Evolutionary conservation across 2,329 filamentous ascomycete genomes (phyloP), one percentile per base, ranked within the genome.

Genomic region (Cercospora sesami): DNA sequence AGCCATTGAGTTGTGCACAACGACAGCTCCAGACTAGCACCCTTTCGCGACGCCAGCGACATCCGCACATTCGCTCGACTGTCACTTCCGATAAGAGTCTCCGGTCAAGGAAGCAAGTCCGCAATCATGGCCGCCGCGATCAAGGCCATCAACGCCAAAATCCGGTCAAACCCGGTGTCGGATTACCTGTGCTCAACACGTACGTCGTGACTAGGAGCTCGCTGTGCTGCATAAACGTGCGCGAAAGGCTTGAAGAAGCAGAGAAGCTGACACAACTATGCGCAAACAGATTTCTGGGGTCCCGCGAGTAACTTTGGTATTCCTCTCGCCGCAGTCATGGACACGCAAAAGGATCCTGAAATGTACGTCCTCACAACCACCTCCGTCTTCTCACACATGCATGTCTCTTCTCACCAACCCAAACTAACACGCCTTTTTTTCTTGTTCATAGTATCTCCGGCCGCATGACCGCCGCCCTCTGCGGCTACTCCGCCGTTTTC

Each of bases 401-500:
- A n/a, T n/a, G n/a, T n/a, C n/a, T n/a, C n/a, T 39, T n/a, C 65
- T 39, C 55, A 16, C 18, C 31, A 31, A 45, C 61, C 23, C 12
- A 16, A 75, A 18, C 28, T 57, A 28, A 31, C 28, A n/a, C 51
- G 1, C 5, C 21, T 23, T 23, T 23, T 18, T 55, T 53, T 16
- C 10, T 5, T 6, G 2, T 39, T 33, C 10, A 28, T 73, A 90
- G 87, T 74, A 89, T 90, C 78, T 90, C 87, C 71, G 88, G 87
- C 70, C 81, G 81, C 72, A 89, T 90, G 86, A 90, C 88, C 66
- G 81, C 79, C 74, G 86, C 87, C 57, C 83, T 90, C 30, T 81
- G 83, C 72, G 77, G 87, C 77, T 90, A 90, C 83, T 86, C 85
- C 26, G 86, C 78, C 58, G 87, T 86, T 67, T 90, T 90, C 81